Conservation (phyloP, 192 early-diverging fungal genomes). For the Radiomyces spectabilis region DNA sequence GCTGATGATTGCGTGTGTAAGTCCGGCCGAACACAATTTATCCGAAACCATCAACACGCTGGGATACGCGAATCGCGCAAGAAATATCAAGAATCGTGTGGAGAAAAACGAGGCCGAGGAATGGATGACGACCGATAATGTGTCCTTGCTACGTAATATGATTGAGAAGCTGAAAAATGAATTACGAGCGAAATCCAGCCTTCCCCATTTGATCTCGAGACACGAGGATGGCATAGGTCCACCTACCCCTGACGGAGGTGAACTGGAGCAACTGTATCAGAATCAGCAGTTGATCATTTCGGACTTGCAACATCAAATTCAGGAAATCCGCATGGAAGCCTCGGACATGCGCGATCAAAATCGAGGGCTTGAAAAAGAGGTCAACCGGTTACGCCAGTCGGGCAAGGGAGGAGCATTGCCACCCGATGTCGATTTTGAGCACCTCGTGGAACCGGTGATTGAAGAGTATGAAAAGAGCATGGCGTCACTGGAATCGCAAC, state of each 20-base stretch:
- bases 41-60: constrained; percentile 93
- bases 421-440: constrained; percentile 30
- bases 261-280: constrained; percentile 14
- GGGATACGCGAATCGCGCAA: constrained; percentile 90
- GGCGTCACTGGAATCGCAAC: constrained; percentile 50
- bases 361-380: constrained; percentile 10
- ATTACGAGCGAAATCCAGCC: no score
- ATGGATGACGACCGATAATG: constrained; percentile 51
- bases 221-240: neutral
- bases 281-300: constrained; percentile 10
- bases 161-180: constrained; percentile 57
- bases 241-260: constrained; percentile 1
- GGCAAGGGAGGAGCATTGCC: constrained; percentile 3
- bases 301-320: constrained; percentile 13
- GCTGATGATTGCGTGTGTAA: constrained; percentile 93
- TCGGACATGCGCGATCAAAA: constrained; percentile 7
- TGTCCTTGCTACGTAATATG: constrained; percentile 58
- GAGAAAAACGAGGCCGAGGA: constrained; percentile 66
- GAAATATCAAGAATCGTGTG: constrained; percentile 91
- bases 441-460: constrained; percentile 62
- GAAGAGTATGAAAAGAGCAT: constrained; percentile 66
- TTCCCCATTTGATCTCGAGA: no score
- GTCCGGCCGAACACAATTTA: constrained; percentile 76
- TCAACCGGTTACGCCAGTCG: neutral
- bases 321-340: constrained; percentile 1